These are phyloP conservation scores for Colletotrichum horii DNA, from an alignment of 2,329 filamentous ascomycete genomes.

Conservation along the genomic window DNA sequence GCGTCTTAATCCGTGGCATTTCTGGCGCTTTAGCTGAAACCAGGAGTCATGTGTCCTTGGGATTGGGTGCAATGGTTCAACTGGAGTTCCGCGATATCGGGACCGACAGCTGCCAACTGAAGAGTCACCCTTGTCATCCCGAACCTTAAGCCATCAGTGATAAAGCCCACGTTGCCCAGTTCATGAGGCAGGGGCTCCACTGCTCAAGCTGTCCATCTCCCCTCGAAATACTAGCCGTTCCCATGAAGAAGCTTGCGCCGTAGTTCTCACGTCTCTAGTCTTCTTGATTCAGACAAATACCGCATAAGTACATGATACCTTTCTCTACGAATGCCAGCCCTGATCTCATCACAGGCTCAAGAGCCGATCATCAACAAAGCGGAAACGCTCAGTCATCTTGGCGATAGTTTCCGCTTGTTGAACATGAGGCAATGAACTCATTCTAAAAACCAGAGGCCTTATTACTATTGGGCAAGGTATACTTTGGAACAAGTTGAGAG, in stretches of 20 bases:
- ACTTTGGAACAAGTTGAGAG: neutral
- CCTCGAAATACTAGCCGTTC: neutral
- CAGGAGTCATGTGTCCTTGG: neutral
- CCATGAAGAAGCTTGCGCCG: neutral
- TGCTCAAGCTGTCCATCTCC: neutral
- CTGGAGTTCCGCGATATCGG: neutral
- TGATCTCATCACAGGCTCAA: neutral
- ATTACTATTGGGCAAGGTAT: neutral
- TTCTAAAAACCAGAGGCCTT: neutral
- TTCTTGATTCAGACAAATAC: neutral
- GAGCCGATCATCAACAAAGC: neutral
- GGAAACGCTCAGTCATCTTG: neutral
- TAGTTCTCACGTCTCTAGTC: rapidly evolving
- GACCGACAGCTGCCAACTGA: neutral
- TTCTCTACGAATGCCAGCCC: neutral
- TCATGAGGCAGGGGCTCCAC: neutral
- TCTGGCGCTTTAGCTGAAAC: neutral
- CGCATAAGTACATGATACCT: rapidly evolving
- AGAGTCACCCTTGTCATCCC: neutral
- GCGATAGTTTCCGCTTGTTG: neutral
- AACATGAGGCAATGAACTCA: neutral
- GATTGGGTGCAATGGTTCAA: neutral
- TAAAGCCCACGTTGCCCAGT: neutral
- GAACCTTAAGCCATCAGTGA: neutral
- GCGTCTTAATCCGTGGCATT: neutral